Evolutionary conservation across 768 basidiomycete species (phyloP), one percentile per base, ranked within the genome.

Genomic region (Clitopilus passeckerianus): DNA sequence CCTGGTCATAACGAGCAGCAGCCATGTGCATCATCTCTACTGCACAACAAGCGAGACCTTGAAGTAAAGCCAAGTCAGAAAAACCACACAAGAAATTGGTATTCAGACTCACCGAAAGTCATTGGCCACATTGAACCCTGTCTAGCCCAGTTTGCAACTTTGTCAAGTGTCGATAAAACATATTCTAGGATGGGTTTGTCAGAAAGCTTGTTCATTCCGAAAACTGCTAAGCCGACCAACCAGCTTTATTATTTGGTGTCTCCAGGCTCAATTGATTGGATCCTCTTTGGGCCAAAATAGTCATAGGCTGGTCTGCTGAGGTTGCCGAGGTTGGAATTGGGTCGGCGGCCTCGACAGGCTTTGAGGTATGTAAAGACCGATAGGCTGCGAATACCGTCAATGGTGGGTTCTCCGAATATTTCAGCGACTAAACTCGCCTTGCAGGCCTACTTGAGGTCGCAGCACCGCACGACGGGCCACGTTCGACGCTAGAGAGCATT

Each of bases 11-110:
- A 59, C 97, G 87, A 16, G 97, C 93, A 43, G 97, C 95, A 54
- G 97, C 97, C 95, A 98, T 96, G 79, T 99, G 97, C 95, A 97
- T 98, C 91, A 93, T 93, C 78, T 99, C 97, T 33, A 99, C 97
- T 22, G 97, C 97, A 73, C 97, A 99, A 74, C 97, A 99, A 5
- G 97, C 97, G 56, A 99, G 85, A 76, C 96, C 94, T 91, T 55
- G 15, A 44, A 54, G 27, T 30, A 30, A 16, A 43, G 62, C 43
- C 9, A 46, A 16, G 60, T 59, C 22, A 64, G 50, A 22, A 18
- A 53, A 16, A 22, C 24, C 22, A 34, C 34, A 18, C 30, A 58
- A 55, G 12, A 60, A 43, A 56, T 43, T 24, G 59, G 43, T 30
- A 53, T 18, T 22, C n/a, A 44, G 57, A 64, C 72, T 55, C 58